These are phyloP conservation scores for Periconia macrospinosa DNA, from an alignment of 2,329 filamentous ascomycete genomes.

Conservation along the genomic window DNA sequence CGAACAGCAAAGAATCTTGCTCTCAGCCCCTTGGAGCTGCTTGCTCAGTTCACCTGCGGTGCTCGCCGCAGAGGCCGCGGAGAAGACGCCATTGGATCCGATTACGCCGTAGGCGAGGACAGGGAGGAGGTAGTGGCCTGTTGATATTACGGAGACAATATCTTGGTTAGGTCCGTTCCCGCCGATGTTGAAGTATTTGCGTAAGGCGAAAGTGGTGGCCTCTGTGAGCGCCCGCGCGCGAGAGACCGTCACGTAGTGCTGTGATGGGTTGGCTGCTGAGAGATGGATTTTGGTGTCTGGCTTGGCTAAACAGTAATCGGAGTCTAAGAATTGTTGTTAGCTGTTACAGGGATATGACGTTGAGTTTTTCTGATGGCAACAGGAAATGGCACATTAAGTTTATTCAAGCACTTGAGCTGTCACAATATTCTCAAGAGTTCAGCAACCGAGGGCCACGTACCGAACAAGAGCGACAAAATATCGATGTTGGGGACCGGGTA, in stretches of 20 bases:
- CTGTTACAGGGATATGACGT: constrained; percentile 7
- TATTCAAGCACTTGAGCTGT: neutral
- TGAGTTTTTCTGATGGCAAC: neutral
- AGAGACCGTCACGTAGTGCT: constrained; percentile 55
- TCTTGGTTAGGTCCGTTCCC: constrained; percentile 48
- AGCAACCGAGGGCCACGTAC: constrained; percentile 20
- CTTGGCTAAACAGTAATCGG: constrained; percentile 36
- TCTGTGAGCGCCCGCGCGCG: constrained; percentile 53
- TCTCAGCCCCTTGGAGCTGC: constrained; percentile 48
- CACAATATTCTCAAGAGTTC: neutral
- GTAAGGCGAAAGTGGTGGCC: constrained; percentile 59
- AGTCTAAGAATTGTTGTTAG: constrained; percentile 14
- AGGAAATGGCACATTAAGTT: no score
- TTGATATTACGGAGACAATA: constrained; percentile 60
- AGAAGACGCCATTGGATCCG: constrained; percentile 62
- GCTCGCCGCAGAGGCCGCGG: constrained; percentile 55
- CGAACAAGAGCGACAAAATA: constrained; percentile 46
- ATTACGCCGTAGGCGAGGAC: constrained; percentile 60
- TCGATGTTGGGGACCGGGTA: constrained; percentile 43
- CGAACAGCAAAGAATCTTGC: constrained; percentile 51
- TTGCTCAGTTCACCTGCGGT: constrained; percentile 56
- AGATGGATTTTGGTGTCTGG: constrained; percentile 59
- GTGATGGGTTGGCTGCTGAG: constrained; percentile 59
- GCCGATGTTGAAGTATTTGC: constrained; percentile 58
- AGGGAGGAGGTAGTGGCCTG: constrained; percentile 59